Base-by-base conservation (phyloP, 176 grass and related monocot species). In the Typha latifolia region DNA sequence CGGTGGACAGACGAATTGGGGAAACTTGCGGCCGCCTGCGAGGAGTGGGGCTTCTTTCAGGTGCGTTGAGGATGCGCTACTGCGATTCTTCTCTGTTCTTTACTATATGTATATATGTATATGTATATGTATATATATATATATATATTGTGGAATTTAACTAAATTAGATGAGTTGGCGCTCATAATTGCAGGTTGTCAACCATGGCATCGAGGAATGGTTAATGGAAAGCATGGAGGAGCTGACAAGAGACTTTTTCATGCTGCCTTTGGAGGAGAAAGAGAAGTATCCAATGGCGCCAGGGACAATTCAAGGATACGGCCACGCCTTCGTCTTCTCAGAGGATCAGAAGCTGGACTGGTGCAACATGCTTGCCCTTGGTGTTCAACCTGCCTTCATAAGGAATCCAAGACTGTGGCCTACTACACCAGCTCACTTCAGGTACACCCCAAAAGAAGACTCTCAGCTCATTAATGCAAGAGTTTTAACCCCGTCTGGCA, bases 1-100 rank as follows among this genome's bases (percentile, higher is more conserved):
- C 37, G 51, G 49, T 62, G 12, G 51, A 59, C 55, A 64, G 62
- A 62, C 18, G 85, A 92, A 81, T 72, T 90, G 34, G 9, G 5
- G 11, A 92, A 65, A 61, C 75, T 90, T 51, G 64, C 70, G 15
- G 26, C 61, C 6, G 85, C 94, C 63, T 92, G 94, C 78, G 23
- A 90, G 68, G 83, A 97, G 34, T 92, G 89, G 89, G 89, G 94
- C 5, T 97, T 97, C 78, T 97, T 92, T 66, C 85, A 92, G 89
- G 87, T 80, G 20, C 57, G 4, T 62, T 47, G 27, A 29, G 27
- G 27, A 29, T 29, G 27, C 27, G 27, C 27, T 29, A 29, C 27
- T 29, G 27, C 27, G 2, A 29, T 2, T 29, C 27, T 3, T 29
- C 2, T 29, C 27, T 29, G 2, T 29, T 29, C 27, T 29, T 29